Percentiles rank a stretch among this genome's conserved stretches.
Conservation (phyloP, 352 stramenopile species). For the Globisporangium iwayamae region DNA sequence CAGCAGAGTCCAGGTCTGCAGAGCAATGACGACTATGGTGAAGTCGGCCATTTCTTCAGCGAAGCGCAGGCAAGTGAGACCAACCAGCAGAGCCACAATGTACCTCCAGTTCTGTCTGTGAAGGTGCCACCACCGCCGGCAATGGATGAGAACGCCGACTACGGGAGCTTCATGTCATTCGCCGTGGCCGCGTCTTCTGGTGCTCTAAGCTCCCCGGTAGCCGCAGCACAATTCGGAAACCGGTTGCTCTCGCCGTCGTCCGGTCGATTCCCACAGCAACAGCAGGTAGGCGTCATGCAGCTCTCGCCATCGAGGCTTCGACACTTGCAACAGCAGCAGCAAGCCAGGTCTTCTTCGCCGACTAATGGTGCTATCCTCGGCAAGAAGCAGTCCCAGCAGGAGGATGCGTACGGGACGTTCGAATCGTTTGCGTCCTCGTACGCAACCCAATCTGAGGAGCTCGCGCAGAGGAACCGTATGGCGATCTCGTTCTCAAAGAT, state of each 20-base stretch:
- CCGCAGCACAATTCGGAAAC: background rate
- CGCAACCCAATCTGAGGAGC: slow-evolving; percentile 11
- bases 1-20: background rate
- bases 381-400: background rate
- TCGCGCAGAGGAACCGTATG: slow-evolving; percentile 10
- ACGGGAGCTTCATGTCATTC: slow-evolving; percentile 6
- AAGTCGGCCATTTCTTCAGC: slow-evolving; percentile 6
- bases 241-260: slow-evolving; percentile 6
- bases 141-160: slow-evolving; percentile 3
- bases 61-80: background rate
- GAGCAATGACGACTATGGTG: slow-evolving; percentile 9
- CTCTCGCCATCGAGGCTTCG: slow-evolving; percentile 5
- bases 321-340: slow-evolving; percentile 5
- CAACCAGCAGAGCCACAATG: slow-evolving; percentile 9
- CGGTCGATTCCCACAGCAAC: background rate
- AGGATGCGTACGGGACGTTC: slow-evolving; percentile 19
- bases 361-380: background rate
- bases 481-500: slow-evolving; percentile 17
- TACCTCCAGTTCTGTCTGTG: background rate
- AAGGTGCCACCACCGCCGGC: background rate
- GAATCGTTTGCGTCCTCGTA: slow-evolving; percentile 19
- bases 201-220: background rate
- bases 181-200: background rate
- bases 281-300: background rate
- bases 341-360: background rate